Base-by-base conservation (phyloP, 2,329 filamentous ascomycete species). In the Ophiocordyceps camponoti-saundersi region DNA sequence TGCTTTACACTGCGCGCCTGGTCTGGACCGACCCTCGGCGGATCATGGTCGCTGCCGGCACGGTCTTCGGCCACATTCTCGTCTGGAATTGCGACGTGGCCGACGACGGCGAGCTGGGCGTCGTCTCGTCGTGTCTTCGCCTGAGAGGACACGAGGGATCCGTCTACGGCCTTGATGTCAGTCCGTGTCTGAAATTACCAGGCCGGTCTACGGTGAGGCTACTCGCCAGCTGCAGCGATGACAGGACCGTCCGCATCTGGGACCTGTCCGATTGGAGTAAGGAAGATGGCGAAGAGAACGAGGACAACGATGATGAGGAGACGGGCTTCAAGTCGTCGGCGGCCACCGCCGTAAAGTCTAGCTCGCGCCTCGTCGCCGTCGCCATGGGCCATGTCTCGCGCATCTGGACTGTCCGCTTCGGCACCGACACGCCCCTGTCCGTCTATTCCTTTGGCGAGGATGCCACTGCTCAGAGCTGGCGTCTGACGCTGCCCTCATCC, bases 201-300 rank as follows among this genome's bases (percentile, higher is more conserved):
- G 60, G 65, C 15, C 66, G 65, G 0, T 58, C 57, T 7, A 59
- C 59, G 20, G 65, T 68, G 23, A 71, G 84, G 46, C 61, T 95
- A n/a, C 69, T 98, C 32, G 85, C 82, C 15, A 95, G 85, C 56
- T 98, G 92, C 60, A 96, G 90, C 57, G 92, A 98, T 58, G 92
- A 98, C 62, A 75, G 92, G 45, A 95, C 88, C 0, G 78, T 98
- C 21, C 74, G 85, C 15, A 65, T 96, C 1, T 96, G 92, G 90
- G 79, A 95, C 57, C 77, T 95, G 8, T 79, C 80, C 0, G 71
- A n/a, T n/a, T n/a, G 78, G 48, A 66, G 69, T 16, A 15, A 46
- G 6, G 36, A 34, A 5, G n/a, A 18, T 6, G 6, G 6, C 34
- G 13, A 39, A 6, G 30, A 18, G 13, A 8, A n/a, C 34, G 16